Base-by-base conservation (phyloP, 225 moss, liverwort and hornwort species). In the Sphagnum contortum region DNA sequence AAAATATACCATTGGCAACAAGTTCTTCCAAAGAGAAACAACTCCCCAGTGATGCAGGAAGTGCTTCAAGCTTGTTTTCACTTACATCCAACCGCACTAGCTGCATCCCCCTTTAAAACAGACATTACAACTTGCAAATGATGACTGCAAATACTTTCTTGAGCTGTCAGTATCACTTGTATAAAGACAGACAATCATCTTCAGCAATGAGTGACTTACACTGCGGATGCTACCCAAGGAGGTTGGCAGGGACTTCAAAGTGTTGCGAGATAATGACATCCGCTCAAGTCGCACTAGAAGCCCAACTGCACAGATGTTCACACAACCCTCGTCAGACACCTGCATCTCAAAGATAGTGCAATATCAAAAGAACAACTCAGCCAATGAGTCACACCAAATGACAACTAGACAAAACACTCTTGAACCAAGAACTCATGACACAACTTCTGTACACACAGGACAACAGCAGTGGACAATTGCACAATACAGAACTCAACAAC, bases 1-100 rank as follows among this genome's bases (percentile, higher is more conserved):
- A 6, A 12, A 11, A 48, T 52, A 56, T 80, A 76, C 86, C 83
- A 64, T 76, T 87, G 52, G 71, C 86, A 65, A 82, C 4, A 56
- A 87, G 72, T 66, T 87, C 83, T 71, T 87, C 86, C 63, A 87
- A 69, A 49, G 80, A 87, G 62, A 71, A 75, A 77, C 86, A 87
- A 65, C 75, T 83, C 65, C 86, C 86, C 53, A 83, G 72, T 52
- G 80, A 75, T 53, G 72, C 80, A 4, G 86, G 83, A 64, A 87
- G 69, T 44, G 71, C 12, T 71, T 77, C 80, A 5, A 87, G 67
- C 45, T 60, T 56, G 52, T 87, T 87, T 69, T 64, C 64, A 57
- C 83, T 80, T 62, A 87, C 77, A 72, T 87, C 74, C 73, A 87
- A 66, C 48, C 72, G 82, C 65, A 78, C 73, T 68, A 87, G 57